These are phyloP conservation scores for Epichloe gansuensis DNA, from an alignment of 2,329 filamentous ascomycete species.

Conservation along the genomic window DNA sequence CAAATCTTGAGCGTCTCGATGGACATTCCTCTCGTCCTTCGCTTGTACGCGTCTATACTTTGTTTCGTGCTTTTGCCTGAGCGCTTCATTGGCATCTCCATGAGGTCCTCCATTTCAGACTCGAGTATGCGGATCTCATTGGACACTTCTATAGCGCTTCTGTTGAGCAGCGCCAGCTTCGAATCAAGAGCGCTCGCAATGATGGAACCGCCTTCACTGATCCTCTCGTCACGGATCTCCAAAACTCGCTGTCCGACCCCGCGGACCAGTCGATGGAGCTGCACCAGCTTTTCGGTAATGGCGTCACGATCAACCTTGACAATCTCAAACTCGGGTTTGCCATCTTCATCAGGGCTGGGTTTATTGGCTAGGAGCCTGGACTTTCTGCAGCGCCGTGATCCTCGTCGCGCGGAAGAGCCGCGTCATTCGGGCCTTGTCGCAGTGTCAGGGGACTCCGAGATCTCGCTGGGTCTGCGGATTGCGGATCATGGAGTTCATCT, in stretches of 20 bases:
- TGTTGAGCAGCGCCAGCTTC: constrained; percentile 17
- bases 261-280: constrained; percentile 4
- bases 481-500: constrained; percentile 15
- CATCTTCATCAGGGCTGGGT: neutral
- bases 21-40: constrained; percentile 44
- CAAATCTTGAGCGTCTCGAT: constrained; percentile 43
- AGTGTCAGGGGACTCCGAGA: neutral
- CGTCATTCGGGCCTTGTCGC: neutral
- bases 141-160: constrained; percentile 6
- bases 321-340: neutral
- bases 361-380: neutral
- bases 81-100: neutral
- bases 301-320: constrained; percentile 2
- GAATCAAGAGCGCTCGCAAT: constrained; percentile 12
- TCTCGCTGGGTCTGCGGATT: neutral
- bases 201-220: neutral
- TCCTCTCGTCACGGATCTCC: constrained; percentile 4
- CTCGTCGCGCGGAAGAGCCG: neutral
- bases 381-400: neutral
- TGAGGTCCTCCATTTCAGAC: constrained; percentile 5
- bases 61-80: constrained; percentile 12
- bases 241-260: constrained; percentile 1
- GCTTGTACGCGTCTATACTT: constrained; percentile 39
- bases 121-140: constrained; percentile 7
- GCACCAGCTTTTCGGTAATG: neutral